Evolutionary conservation across 2,329 filamentous ascomycete genomes (phyloP), one percentile per base, ranked within the genome.

Genomic region (Hymenoscyphus occultus): DNA sequence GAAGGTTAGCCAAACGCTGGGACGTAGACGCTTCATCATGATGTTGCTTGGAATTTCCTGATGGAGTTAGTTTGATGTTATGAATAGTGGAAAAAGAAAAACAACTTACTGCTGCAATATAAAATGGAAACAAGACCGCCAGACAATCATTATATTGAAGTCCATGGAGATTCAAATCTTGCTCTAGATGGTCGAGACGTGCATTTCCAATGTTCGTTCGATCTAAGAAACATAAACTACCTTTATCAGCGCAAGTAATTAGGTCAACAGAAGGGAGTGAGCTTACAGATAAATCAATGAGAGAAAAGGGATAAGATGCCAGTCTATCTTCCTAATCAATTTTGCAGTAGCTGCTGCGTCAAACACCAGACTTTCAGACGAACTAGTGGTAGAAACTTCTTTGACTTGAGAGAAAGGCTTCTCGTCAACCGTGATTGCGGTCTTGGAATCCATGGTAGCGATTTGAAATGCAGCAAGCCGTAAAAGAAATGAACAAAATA

Each of bases 1-100:
- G 73, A 88, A 84, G 3, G 87, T 81, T 66, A 91, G 78, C 81
- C 87, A 90, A 58, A 83, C 80, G 28, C 84, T 83, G 1, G 88
- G 87, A 1, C 71, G 67, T 39, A 71, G 58, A 19, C 66, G 64
- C 42, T 57, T 80, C 74, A 68, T 76, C 77, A 70, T 87, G 75
- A 75, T 68, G 57, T 75, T 74, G 58, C 69, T 71, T 56, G 73
- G 73, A 40, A 75, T 69, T 39, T 73, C 74, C 45, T 48, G 45
- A 9, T 10, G n/a, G 10, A 9, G 10, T 48, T 48, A 48, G 45
- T 22, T 7, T 3, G 19, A n/a, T 19, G 19, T 19, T 22, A 19
- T 10, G n/a, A 48, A 16, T 22, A 35, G 35, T 4, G n/a, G n/a
- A 19, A 19, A 19, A 4, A 22, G 45, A 12, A 5, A 2, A 22